Conservation (phyloP, 225 moss, liverwort and hornwort species). For the Polytrichum commune region DNA sequence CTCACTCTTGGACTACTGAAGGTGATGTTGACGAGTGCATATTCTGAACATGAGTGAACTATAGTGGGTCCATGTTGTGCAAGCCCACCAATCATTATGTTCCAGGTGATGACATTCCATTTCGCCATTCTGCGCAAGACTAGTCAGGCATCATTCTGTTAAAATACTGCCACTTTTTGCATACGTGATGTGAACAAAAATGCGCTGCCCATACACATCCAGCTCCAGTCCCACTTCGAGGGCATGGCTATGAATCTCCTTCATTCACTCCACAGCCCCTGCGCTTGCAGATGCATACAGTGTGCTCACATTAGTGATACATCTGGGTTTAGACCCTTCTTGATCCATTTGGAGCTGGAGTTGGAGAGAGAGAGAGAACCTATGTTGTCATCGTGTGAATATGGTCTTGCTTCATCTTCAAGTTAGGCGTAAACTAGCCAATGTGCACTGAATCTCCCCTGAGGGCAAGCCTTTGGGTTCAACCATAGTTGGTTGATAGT, state of each 20-base stretch:
- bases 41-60: too few relatives aligned
- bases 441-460: too few relatives aligned
- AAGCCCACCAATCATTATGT: not conserved
- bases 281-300: not conserved
- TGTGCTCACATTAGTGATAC: not conserved
- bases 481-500: too few relatives aligned
- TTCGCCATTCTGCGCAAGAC: not conserved
- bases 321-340: not conserved
- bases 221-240: not conserved
- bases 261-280: not conserved
- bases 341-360: not conserved
- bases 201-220: not conserved
- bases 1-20: too few relatives aligned
- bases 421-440: too few relatives aligned
- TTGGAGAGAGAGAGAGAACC: too few relatives aligned
- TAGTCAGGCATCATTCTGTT: not conserved
- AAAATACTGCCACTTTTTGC: not conserved
- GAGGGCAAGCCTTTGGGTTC: too few relatives aligned
- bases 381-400: too few relatives aligned
- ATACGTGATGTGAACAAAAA: constrained; percentile 1
- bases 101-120: not conserved
- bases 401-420: too few relatives aligned
- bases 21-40: too few relatives aligned
- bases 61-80: not conserved
- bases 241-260: not conserved